Evolutionary conservation across 257 asterid species (phyloP), one percentile per base, ranked within the genome.

Genomic region (Rubia yunnanensis): DNA sequence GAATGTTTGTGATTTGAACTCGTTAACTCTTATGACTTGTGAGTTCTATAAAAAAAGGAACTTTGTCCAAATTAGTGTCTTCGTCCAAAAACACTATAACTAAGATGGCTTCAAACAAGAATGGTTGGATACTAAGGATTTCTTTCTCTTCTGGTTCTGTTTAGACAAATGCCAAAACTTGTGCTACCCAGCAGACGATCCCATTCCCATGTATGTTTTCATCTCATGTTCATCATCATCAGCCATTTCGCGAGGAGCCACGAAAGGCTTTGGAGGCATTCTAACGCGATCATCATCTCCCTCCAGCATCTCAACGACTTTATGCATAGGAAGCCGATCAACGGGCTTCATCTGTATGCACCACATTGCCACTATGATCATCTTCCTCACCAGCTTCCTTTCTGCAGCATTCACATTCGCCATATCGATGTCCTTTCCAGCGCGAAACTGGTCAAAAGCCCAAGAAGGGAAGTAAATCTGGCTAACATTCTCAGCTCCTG

Each of bases 271-370:
- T 13, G 85, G 85, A 22, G 89, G 87, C 80, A 81, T 53, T 7
- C 7, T 78, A 48, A 78, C 38, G 50, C 23, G 9, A 60, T 74
- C 80, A 44, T 27, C 53, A 32, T 60, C 78, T 39, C 81, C 82
- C 78, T 81, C 72, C 57, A 85, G 88, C 88, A 85, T 83, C 27
- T 60, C 75, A n/a, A 79, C 77, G 34, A 78, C 78, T 72, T 83
- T 73, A 49, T 72, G 79, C 79, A 83, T 81, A 31, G 52, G 54
- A 10, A 87, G 89, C 67, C 87, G 77, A 31, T 81, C 79, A 8
- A 55, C 74, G 5, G 82, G 69, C 67, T 53, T 79, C 65, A 76
- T 77, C 36, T 81, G 92, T 69, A 85, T 85, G 73, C 92, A 85
- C 84, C 85, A 83, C 53, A 85, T n/a, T 3, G 68, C 85, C 26